Percentiles rank a stretch among this genome's conserved stretches.
These are phyloP conservation scores for Tuber magnatum DNA, from an alignment of 495 filamentous ascomycete genomes.

Conservation along the genomic window DNA sequence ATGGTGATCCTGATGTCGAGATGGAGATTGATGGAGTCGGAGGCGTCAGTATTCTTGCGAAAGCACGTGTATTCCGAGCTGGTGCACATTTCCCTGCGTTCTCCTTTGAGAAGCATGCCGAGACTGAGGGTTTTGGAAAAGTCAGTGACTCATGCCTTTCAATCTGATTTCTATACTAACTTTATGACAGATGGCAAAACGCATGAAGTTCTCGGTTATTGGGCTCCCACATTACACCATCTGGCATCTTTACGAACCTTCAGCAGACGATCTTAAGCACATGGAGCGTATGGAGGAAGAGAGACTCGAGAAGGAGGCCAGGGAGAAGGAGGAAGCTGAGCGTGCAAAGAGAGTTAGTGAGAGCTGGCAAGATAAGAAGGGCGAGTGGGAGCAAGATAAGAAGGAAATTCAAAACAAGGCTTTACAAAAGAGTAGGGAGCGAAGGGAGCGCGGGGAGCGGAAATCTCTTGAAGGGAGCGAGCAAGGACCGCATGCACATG, in stretches of 20 bases:
- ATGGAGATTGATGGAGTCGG: constrained; percentile 99
- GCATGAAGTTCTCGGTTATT: constrained; percentile 93
- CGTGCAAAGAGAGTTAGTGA: constrained; percentile 48
- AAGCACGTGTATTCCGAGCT: constrained; percentile 86
- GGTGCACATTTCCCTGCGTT: constrained; percentile 98
- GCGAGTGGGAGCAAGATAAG: constrained; percentile 79
- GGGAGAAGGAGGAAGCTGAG: constrained; percentile 52
- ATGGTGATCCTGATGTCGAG: constrained; percentile 97
- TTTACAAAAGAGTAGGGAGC: constrained; percentile 47
- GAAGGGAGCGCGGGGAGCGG: constrained; percentile 12
- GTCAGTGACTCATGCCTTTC: constrained; percentile 46
- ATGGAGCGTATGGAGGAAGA: constrained; percentile 79
- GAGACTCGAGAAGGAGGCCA: constrained; percentile 53
- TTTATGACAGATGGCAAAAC: constrained; percentile 77
- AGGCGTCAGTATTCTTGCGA: constrained; percentile 94
- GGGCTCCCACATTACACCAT: constrained; percentile 97
- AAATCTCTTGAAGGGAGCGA: constrained; percentile 28
- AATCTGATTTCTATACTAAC: constrained; percentile 7
- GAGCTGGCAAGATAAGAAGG: constrained; percentile 55
- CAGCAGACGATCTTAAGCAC: constrained; percentile 89
- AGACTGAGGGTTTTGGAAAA: constrained; percentile 98
- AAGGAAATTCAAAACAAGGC: constrained; percentile 62
- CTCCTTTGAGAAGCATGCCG: constrained; percentile 96
- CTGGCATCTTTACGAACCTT: constrained; percentile 99
- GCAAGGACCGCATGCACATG: constrained; percentile 33